Conservation (phyloP, 805 yeast species). For the Saccharomycopsis synnaedendra region DNA sequence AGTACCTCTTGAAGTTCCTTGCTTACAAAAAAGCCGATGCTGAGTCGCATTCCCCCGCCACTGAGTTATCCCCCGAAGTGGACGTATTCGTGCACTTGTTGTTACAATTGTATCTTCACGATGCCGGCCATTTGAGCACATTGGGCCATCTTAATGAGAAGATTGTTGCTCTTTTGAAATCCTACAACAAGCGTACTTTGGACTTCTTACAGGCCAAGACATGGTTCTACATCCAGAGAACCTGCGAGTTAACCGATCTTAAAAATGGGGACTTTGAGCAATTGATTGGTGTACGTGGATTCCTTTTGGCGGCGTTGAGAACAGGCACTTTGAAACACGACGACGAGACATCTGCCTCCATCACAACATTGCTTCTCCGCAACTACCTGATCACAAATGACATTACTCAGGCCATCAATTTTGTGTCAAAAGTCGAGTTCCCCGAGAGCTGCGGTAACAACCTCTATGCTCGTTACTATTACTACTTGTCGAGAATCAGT, state of each 20-base stretch:
- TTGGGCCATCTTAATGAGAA: conserved; percentile 43
- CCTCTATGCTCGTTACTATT: conserved; percentile 82
- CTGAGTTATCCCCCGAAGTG: conserved; percentile 59
- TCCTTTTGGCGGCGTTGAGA: conserved; percentile 63
- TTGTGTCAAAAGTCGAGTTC: conserved; percentile 80
- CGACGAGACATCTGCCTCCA: conserved; percentile 78
- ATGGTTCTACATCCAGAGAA: conserved; percentile 84
- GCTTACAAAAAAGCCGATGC: conserved; percentile 27
- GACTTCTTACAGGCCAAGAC: conserved; percentile 82
- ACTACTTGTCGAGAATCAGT: conserved; percentile 80
- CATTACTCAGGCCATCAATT: conserved; percentile 76
- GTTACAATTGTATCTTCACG: conserved; percentile 66
- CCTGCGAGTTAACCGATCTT: conserved; percentile 46
- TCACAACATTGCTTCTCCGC: conserved; percentile 78
- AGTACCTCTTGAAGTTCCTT: conserved; percentile 30
- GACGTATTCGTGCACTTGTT: conserved; percentile 72
- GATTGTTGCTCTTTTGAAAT: conserved; percentile 38
- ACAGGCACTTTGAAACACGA: conserved; percentile 89
- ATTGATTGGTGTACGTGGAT: conserved; percentile 51
- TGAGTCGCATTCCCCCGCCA: conserved; percentile 18
- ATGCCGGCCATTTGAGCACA: conserved; percentile 37
- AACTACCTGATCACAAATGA: conserved; percentile 70
- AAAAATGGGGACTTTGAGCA: conserved; percentile 23
- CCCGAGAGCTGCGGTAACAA: conserved; percentile 81
- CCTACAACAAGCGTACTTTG: conserved; percentile 69